phyloP scores from a whole-genome alignment of 208 protist species.

The Crithidia sp. region DNA sequence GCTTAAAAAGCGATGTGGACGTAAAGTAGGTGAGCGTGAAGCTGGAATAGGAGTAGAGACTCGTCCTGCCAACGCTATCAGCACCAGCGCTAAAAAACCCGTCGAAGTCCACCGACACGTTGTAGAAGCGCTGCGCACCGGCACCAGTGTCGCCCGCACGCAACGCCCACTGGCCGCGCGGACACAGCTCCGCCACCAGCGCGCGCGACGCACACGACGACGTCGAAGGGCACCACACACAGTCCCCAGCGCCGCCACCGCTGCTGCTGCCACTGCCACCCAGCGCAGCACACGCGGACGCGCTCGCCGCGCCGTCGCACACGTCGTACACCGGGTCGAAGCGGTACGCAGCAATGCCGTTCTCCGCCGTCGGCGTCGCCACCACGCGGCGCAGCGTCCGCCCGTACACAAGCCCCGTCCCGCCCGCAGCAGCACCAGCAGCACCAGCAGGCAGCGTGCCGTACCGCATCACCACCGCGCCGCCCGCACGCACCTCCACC shows the following conservation, averaged over 20 bases:
- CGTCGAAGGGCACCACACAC: slow-evolving; percentile 30
- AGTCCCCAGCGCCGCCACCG: slow-evolving; percentile 6
- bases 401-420: slow-evolving; percentile 24
- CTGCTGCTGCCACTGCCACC: background rate
- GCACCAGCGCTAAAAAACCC: background rate
- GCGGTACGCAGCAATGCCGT: slow-evolving; percentile 30
- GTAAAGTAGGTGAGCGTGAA: background rate
- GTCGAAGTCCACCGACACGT: slow-evolving; percentile 7
- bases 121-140: slow-evolving; percentile 22
- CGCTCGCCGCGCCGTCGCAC: slow-evolving; percentile 3
- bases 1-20: background rate
- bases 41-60: background rate
- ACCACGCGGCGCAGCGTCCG: slow-evolving; percentile 26
- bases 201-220: slow-evolving; percentile 11
- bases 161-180: slow-evolving; percentile 22
- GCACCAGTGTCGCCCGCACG: background rate
- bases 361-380: slow-evolving; percentile 20
- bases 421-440: background rate
- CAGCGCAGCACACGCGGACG: slow-evolving; percentile 7
- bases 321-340: slow-evolving; percentile 25
- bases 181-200: background rate
- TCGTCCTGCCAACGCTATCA: background rate
- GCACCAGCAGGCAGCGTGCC: slow-evolving; percentile 16
- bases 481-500: slow-evolving; percentile 46
- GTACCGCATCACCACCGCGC: slow-evolving; percentile 62